Conservation (phyloP, 1,284 basidiomycete species). For the Ceratobasidium sp. region DNA sequence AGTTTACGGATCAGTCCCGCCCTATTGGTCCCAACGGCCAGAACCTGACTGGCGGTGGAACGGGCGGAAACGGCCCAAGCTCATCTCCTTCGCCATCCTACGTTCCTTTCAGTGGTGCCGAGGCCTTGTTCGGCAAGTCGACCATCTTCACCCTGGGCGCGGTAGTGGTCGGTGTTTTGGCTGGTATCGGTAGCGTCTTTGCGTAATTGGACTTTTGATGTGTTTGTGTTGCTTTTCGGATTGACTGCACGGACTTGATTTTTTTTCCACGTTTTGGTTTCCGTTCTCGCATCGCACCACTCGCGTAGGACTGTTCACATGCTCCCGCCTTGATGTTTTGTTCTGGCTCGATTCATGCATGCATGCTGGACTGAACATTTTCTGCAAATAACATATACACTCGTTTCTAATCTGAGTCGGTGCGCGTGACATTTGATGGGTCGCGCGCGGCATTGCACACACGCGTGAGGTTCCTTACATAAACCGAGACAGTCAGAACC, state of each 20-base stretch:
- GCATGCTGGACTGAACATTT: neutral
- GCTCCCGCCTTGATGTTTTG: neutral
- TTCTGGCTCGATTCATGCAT: neutral
- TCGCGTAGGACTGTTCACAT: conserved; percentile 11
- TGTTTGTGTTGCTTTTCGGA: neutral
- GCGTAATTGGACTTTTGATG: neutral
- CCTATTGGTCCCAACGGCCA: conserved; percentile 78
- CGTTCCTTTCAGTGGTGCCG: conserved; percentile 44
- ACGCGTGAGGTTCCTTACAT: neutral
- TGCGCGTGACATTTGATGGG: neutral
- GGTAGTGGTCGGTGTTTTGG: neutral
- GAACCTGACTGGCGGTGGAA: conserved; percentile 59
- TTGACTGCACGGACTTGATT: conserved; percentile 6
- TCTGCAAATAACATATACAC: neutral
- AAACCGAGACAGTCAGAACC: conserved; percentile 5
- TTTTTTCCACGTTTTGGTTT: neutral
- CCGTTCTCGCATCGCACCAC: neutral
- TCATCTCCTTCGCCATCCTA: conserved; percentile 40
- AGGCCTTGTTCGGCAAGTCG: conserved; percentile 8
- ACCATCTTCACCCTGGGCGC: conserved; percentile 26
- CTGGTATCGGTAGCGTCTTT: conserved; percentile 20
- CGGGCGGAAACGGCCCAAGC: conserved; percentile 35
- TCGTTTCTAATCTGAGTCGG: neutral
- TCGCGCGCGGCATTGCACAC: neutral
- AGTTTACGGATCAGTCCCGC: conserved; percentile 67